Conservation (phyloP, 2,329 filamentous ascomycete species). For the Malbranchea zuffiana region DNA sequence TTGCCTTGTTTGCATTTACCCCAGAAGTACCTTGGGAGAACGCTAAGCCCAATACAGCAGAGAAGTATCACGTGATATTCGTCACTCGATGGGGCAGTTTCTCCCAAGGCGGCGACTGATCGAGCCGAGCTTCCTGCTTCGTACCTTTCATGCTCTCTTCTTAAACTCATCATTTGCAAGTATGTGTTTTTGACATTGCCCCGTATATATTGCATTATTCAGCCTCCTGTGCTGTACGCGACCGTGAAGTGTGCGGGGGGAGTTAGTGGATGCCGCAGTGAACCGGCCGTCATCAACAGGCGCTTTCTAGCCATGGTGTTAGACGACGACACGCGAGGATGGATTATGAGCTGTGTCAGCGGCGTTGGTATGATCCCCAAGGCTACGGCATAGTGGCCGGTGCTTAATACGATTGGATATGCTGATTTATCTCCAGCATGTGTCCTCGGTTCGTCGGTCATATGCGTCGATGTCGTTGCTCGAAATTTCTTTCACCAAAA, state of each 20-base stretch:
- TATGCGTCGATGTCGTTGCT: constrained; percentile 73
- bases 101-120: no score
- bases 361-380: constrained; percentile 53
- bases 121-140: no score
- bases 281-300: no score
- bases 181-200: no score
- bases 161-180: no score
- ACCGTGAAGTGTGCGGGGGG: no score
- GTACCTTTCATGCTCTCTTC: no score
- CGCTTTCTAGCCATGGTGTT: constrained; percentile 9
- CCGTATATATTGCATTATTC: no score
- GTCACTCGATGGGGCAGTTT: no score
- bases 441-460: constrained; percentile 66
- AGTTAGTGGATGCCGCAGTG: no score
- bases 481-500: constrained; percentile 60
- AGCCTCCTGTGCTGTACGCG: no score
- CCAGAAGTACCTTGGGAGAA: constrained; percentile 17
- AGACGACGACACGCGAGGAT: constrained; percentile 78
- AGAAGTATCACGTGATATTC: no score
- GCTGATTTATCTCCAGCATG: constrained; percentile 30
- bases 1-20: background rate
- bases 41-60: constrained; percentile 8
- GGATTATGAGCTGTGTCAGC: constrained; percentile 78
- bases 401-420: constrained; percentile 14
- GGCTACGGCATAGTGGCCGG: background rate